Evolutionary conservation across 805 yeast species (phyloP).

Genomic region (Wickerhamomyces xylosicus): DNA sequence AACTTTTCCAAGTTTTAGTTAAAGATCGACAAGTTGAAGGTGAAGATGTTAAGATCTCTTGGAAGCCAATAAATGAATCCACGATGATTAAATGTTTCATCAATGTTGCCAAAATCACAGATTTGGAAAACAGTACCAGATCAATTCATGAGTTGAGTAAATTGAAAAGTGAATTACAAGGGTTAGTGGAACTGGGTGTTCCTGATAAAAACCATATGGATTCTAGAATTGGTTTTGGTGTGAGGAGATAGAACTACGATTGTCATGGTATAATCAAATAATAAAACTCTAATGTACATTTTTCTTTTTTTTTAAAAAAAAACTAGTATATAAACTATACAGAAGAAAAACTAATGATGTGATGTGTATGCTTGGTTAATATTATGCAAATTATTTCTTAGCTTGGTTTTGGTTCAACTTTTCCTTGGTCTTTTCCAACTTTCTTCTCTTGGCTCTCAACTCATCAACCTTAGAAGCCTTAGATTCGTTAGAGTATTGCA

Average conservation of each 20-base stretch:
- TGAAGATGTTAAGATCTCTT: constrained; percentile 18
- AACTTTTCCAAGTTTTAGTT: constrained; percentile 36
- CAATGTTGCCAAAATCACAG: constrained; percentile 65
- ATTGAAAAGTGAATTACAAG: constrained; percentile 56
- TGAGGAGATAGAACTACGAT: neutral
- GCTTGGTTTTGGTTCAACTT: constrained; percentile 5
- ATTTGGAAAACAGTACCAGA: constrained; percentile 57
- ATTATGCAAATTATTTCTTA: neutral
- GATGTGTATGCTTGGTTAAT: too few species aligned
- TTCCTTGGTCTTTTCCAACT: constrained; percentile 42
- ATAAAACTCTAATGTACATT: neutral
- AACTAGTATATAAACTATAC: too few species aligned
- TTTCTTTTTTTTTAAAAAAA: too few species aligned
- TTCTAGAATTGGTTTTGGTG: constrained; percentile 38
- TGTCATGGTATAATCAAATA: too few species aligned
- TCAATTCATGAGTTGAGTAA: constrained; percentile 53
- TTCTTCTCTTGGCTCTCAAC: constrained; percentile 58
- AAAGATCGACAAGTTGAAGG: constrained; percentile 18
- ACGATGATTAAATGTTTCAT: constrained; percentile 52
- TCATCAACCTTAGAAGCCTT: constrained; percentile 67
- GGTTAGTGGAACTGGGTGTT: constrained; percentile 55
- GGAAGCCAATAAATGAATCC: constrained; percentile 33
- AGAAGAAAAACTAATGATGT: too few species aligned
- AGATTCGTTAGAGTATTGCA: constrained; percentile 84
- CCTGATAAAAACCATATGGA: constrained; percentile 82